Evolutionary conservation across 176 grass and related monocot genomes (phyloP), one percentile per base, ranked within the genome.

Genomic region (Oropetium thomaeum): DNA sequence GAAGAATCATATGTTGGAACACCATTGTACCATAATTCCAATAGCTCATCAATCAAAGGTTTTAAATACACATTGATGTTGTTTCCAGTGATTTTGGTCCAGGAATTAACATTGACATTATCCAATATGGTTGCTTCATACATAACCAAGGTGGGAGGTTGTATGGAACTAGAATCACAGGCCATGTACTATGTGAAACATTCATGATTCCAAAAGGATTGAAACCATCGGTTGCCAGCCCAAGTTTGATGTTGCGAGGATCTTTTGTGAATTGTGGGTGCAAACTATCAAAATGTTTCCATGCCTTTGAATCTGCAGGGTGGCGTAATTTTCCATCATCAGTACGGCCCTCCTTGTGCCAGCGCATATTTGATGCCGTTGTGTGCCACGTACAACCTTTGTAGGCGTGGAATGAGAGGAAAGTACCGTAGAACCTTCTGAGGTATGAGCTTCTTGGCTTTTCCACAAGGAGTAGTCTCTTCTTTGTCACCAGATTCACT

Each of bases 51-150:
- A 20, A 69, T 44, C 41, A 69, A 31, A 9, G 40, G 41, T 6
- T 67, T 20, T 1, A 67, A 25, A 45, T 69, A 67, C 8, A 69
- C 40, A 47, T 69, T 14, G 8, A 69, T 69, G 40, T 47, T 45
- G 2, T 69, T 47, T 69, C 65, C 26, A 26, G 40, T 30, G 65
- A 69, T 7, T 47, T 69, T 10, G 65, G 22, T 44, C 10, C 22
- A 43, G 39, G 65, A 67, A 44, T 67, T 7, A 67, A 7, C 65
- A 64, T 67, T 17, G 65, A 67, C 38, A 67, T 67, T 8, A 67
- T 67, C 65, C 22, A 44, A 16, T 68, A 45, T 4, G 25, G 23
- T 4, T 45, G 65, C 3, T 68, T 68, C 25, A 68, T 7, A 30
- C 65, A 68, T 12, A 69, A 31, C 41, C 66, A 69, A 31, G 66